Evolutionary conservation across 116 monocot genomes (phyloP).

Genomic region (Cymodocea nodosa): DNA sequence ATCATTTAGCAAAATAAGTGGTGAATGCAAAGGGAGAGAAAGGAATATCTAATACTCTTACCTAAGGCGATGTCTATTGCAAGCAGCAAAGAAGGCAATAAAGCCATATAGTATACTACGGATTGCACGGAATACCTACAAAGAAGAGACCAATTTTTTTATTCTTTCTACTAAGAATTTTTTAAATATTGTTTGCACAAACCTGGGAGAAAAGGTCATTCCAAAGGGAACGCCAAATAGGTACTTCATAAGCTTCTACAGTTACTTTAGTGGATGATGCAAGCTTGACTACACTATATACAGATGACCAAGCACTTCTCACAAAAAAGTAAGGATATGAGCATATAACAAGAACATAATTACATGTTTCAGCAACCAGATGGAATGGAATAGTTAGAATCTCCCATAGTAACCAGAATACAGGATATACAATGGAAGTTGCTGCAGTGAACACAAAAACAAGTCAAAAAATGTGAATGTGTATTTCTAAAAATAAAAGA

Average conservation of each 20-base stretch:
- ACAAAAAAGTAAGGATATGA: constrained; percentile 27
- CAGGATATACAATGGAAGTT: constrained; percentile 57
- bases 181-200: constrained; percentile 3
- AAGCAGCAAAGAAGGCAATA: constrained; percentile 74
- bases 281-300: constrained; percentile 43
- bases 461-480: not conserved
- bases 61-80: constrained; percentile 94
- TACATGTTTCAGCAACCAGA: constrained; percentile 31
- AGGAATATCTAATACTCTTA: constrained; percentile 9
- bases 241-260: constrained; percentile 43
- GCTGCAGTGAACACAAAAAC: constrained; percentile 28
- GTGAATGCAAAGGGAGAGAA: too few species aligned
- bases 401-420: constrained; percentile 52
- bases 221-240: constrained; percentile 85
- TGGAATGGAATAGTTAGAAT: constrained; percentile 46
- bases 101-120: constrained; percentile 83
- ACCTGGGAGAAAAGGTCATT: constrained; percentile 94
- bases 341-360: constrained; percentile 28
- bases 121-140: constrained; percentile 73
- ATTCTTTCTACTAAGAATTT: not conserved
- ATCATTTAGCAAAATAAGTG: too few species aligned
- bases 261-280: constrained; percentile 42
- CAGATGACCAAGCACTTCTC: constrained; percentile 44
- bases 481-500: not conserved
- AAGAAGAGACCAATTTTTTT: constrained; percentile 3